phyloP scores from a whole-genome alignment of 2,329 filamentous ascomycete species.

The Dothistroma septosporum region DNA sequence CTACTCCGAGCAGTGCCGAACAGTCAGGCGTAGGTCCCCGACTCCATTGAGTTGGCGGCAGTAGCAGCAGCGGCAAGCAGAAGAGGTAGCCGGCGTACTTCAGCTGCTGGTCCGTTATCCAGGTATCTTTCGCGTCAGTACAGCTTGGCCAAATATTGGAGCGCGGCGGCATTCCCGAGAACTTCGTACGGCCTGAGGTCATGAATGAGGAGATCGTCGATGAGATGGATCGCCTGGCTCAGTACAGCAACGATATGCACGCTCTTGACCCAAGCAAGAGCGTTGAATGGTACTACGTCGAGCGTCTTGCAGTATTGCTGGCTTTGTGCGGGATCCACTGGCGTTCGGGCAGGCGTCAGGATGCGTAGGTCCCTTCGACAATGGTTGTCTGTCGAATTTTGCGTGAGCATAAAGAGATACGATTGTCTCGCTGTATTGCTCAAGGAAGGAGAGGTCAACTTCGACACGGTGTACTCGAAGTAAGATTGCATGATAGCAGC shows the following conservation, averaged over 20 bases:
- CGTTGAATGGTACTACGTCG: constrained; percentile 30
- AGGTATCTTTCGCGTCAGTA: neutral
- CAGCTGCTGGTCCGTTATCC: neutral
- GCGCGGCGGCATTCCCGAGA: constrained; percentile 22
- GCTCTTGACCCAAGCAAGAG: constrained; percentile 24
- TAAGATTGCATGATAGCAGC: too few species aligned
- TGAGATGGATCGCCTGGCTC: constrained; percentile 30
- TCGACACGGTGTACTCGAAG: too few species aligned
- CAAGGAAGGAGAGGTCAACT: too few species aligned
- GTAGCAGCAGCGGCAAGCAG: neutral
- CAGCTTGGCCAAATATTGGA: neutral
- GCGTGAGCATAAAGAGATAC: too few species aligned
- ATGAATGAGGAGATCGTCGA: constrained; percentile 30
- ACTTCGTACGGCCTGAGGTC: constrained; percentile 30
- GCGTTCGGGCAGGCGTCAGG: neutral
- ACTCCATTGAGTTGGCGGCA: neutral
- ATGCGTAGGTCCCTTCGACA: neutral
- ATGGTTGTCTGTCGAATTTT: neutral
- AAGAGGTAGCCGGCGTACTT: neutral
- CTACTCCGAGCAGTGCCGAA: neutral
- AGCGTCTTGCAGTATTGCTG: constrained; percentile 8
- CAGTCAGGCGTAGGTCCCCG: neutral
- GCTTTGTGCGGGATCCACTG: neutral
- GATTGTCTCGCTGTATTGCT: too few species aligned
- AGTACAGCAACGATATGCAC: constrained; percentile 33